Evolutionary conservation across 1,284 basidiomycete species (phyloP), one percentile per base, ranked within the genome.

Genomic region (Pterula multifida): DNA sequence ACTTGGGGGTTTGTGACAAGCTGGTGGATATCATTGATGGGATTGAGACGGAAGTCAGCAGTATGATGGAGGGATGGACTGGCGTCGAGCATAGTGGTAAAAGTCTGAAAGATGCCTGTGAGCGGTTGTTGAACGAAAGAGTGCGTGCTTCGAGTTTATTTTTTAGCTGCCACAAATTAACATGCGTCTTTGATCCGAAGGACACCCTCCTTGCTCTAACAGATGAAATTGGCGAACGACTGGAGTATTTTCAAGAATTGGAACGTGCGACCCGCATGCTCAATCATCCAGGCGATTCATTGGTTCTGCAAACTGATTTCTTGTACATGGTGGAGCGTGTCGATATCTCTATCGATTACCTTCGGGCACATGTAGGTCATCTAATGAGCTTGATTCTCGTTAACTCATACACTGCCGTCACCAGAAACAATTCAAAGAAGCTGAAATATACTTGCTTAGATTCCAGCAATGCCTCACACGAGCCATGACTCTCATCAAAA

Each of bases 391-490:
- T n/a, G 22, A 12, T 11, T 15, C 9, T 2, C 13, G 45, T 36
- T 47, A 58, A 60, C 21, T 35, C 32, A 35, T n/a, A n/a, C 32
- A 9, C 9, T 35, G 32, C 2, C 39, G 9, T 32, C 49, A 53
- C 26, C 58, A 96, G 90, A 78, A 89, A 56, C 83, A 92, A 62
- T 96, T 85, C 67, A 78, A 78, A 57, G 93, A 96, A 68, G 82
- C 91, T 9, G 90, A 95, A 59, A 71, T 96, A 17, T 96, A 95
- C 63, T 71, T 95, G 6, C 73, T 97, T 19, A 81, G 93, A 22
- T 96, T 93, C 67, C 91, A 94, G 60, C 93, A 96, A 66, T 96
- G 93, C 64, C 83, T 96, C 76, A 94, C 90, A 0, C 80, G 93
- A 28, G 88, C 90, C 21, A 95, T 96, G 92, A 95, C 91, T 0